Base-by-base conservation (phyloP, 1,284 basidiomycete species). In the Ganoderma meredithae region DNA sequence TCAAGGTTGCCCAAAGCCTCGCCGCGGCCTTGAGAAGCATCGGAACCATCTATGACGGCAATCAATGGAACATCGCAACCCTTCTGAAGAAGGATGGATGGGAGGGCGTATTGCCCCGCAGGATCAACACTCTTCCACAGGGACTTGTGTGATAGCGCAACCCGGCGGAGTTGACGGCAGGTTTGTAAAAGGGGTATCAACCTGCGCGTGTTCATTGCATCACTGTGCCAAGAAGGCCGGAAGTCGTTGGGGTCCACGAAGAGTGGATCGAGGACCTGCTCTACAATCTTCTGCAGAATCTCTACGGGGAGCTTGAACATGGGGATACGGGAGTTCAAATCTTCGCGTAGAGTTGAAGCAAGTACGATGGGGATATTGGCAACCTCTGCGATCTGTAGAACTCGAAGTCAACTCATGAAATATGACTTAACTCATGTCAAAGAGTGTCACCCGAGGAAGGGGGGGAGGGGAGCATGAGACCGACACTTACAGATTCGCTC, bases 131-230 rank as follows among this genome's bases (percentile, higher is more conserved):
- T 58, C 55, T 31, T 58, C 55, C 55, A 58, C 3, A 58, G 33
- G 31, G 19, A n/a, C 33, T 10, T 17, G 36, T 58, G 33, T 12
- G 55, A 58, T 19, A 39, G 12, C n/a, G 55, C 33, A 8, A 39
- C 12, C n/a, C 55, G 31, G 19, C 55, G 55, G 19, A 58, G 33
- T 33, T 39, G 55, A 22, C 55, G 55, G 55, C 55, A 58, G 55
- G 55, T 58, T 58, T 39, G 33, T 10, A 58, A 7, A 12, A 58
- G 19, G 19, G 55, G 55, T 6, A 7, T 39, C 8, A 58, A 12
- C 55, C 22, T 58, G 55, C 19, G 19, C 33, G 55, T 58, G 9
- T 58, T 33, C 19, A 3, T 58, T 33, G 55, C 55, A 17, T 19
- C 13, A 10, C 27, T 36, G 33, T 12, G 17, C 55, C 55, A 58